Base-by-base conservation (phyloP, 2,329 filamentous ascomycete species). In the Penicillium sp. region DNA sequence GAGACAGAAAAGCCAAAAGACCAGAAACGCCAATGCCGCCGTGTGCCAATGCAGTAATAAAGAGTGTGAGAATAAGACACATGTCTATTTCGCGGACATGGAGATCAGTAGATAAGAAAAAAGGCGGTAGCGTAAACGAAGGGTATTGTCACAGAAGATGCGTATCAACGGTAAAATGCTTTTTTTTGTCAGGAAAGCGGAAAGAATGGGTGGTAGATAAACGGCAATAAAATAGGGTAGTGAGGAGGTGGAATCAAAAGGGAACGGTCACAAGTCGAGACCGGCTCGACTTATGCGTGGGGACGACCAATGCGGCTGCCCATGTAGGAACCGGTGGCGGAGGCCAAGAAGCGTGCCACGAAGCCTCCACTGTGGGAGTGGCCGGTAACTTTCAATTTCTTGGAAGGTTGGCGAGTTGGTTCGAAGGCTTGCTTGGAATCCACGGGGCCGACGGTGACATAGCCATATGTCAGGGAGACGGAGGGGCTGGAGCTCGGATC, bases 341-440 rank as follows among this genome's bases (percentile, higher is more conserved):
- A 74, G 23, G 70, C 74, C 44, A 77, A 65, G 58, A 77, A 74
- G 15, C 74, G 65, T 26, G 74, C 73, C 42, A 77, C 71, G 26
- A 76, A 67, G 26, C 74, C 70, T 23, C 69, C 65, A n/a, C 65
- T 58, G 33, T 65, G 62, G 3, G 57, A 47, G 34, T 68, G 62
- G 21, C 59, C 59, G 26, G 64, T 62, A 21, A 67, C 63, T 54
- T 74, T 75, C 54, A 72, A 62, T 53, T 75, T 76, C 66, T 76
- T 77, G 53, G 61, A 65, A 1, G 74, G 67, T 52, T 74, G 70
- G 28, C 71, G 68, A 36, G 43, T 23, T 0, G 53, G 60, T 16
- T 69, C 58, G 4, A 64, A 63, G 4, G 59, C 50, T 39, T 65
- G 58, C 58, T 75, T 75, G 5, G 65, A 33, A 21, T 70, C 67